These are phyloP conservation scores for Solanum phureja DNA, from an alignment of 257 asterid species.

Conservation along the genomic window DNA sequence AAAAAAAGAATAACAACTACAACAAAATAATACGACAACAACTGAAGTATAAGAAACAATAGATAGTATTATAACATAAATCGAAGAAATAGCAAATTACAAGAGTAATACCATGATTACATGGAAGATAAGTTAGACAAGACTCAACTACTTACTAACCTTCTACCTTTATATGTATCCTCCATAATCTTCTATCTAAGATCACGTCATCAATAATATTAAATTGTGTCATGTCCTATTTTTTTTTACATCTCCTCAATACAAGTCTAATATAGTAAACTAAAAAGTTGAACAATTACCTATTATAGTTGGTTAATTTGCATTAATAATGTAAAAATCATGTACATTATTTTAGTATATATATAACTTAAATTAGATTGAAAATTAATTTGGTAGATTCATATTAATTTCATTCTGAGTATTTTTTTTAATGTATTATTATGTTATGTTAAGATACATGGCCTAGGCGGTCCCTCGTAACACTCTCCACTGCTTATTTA, in stretches of 20 bases:
- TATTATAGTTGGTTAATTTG: neutral
- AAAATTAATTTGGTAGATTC: neutral
- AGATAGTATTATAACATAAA: neutral
- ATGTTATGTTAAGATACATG: neutral
- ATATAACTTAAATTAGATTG: neutral
- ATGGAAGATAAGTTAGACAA: neutral
- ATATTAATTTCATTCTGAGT: neutral
- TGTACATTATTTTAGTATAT: neutral
- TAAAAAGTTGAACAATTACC: neutral
- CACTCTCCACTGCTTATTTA: constrained; percentile 1
- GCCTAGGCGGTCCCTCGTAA: neutral
- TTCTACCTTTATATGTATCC: neutral
- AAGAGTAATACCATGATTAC: neutral
- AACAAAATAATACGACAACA: neutral
- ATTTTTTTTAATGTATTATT: neutral
- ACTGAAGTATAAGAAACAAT: no score
- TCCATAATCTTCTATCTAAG: neutral
- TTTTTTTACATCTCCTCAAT: neutral
- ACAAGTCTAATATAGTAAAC: neutral
- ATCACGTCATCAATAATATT: neutral
- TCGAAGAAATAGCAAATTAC: neutral
- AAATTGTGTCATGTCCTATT: neutral
- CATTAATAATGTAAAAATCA: neutral
- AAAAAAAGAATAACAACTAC: neutral
- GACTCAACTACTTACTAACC: neutral